Evolutionary conservation across 768 basidiomycete genomes (phyloP), one percentile per base, ranked within the genome.

Genomic region (Cystobasidiopsis lactophilus): DNA sequence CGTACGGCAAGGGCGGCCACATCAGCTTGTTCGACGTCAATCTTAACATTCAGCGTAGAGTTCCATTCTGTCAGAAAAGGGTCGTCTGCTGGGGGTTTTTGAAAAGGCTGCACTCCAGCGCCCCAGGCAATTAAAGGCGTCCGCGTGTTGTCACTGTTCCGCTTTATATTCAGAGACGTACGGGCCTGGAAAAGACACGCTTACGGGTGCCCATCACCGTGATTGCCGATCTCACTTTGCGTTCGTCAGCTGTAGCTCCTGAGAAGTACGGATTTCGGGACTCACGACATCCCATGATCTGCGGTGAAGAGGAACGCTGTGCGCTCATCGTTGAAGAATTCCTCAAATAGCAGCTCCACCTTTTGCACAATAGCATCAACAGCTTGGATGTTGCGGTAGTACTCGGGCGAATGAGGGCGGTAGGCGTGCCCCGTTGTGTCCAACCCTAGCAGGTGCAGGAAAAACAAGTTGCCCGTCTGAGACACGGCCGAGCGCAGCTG

Each of bases 351-450:
- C 35, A 66, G 59, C 57, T 83, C 80, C 1, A 79, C 76, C 51
- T 75, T 70, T 31, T 69, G 69, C 26, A 85, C 81, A 56, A 88
- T 78, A 47, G 66, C 60, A 57, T 88, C 85, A 1, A 86, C 83
- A 3, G 79, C 74, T 62, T 71, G 75, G 33, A 88, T 83, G 59
- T 85, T 86, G 24, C 73, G 69, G 77, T 85, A 82, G 60, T 88
- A 88, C 69, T 86, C 85, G 76, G 82, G 53, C 1, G 84, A 86
- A 65, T 80, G 78, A 23, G 85, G 85, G 43, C 84, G 68, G 61
- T 85, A 85, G 0, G 82, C 77, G 59, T 88, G 85, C 0, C 85
- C 85, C 0, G 85, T 85, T 2, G 81, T 85, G 63, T 88, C 85
- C 29, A 86, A 64, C 0, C 85, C 85, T 0, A 86, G 71, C 2